A percentile compares a stretch with the other conserved stretches of the same genome.
phyloP scores from a whole-genome alignment of 2,329 filamentous ascomycete species.

The Penicillium verrucosum region DNA sequence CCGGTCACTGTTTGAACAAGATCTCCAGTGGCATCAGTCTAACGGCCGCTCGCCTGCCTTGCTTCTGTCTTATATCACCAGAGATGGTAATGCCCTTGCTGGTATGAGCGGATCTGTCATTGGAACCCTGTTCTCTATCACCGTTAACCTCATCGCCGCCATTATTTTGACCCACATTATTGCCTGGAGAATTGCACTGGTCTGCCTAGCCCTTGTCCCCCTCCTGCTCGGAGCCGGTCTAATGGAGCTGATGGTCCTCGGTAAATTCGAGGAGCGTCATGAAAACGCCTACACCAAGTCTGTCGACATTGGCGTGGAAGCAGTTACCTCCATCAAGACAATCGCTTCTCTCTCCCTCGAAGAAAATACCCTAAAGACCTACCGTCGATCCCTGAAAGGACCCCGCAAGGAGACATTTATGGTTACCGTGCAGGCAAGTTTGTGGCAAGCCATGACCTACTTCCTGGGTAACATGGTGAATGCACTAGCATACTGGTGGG shows the following conservation, averaged over 20 bases:
- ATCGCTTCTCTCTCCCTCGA: slow-evolving; percentile 53
- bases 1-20: slow-evolving; percentile 63
- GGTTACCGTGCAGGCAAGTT: slow-evolving; percentile 48
- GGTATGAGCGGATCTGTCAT: slow-evolving; percentile 69
- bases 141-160: slow-evolving; percentile 65
- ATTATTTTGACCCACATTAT: slow-evolving; percentile 68
- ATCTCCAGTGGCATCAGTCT: slow-evolving; percentile 69
- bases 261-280: slow-evolving; percentile 56
- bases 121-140: slow-evolving; percentile 65
- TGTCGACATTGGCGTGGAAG: slow-evolving; percentile 52
- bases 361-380: slow-evolving; percentile 47
- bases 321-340: slow-evolving; percentile 52
- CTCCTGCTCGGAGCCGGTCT: slow-evolving; percentile 66
- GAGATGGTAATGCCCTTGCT: slow-evolving; percentile 64
- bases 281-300: slow-evolving; percentile 51
- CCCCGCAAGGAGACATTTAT: slow-evolving; percentile 50
- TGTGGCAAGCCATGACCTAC: slow-evolving; percentile 47
- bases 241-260: slow-evolving; percentile 63
- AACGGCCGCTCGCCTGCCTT: slow-evolving; percentile 58
- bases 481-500: slow-evolving; percentile 78
- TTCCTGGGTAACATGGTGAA: slow-evolving; percentile 63
- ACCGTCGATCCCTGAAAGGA: slow-evolving; percentile 44
- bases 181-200: slow-evolving; percentile 72
- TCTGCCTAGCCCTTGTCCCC: slow-evolving; percentile 66
- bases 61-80: slow-evolving; percentile 66